Percentiles rank a stretch among this genome's conserved stretches.
Evolutionary conservation across 2,329 filamentous ascomycete genomes (phyloP).

Genomic region (Diplodia corticola): DNA sequence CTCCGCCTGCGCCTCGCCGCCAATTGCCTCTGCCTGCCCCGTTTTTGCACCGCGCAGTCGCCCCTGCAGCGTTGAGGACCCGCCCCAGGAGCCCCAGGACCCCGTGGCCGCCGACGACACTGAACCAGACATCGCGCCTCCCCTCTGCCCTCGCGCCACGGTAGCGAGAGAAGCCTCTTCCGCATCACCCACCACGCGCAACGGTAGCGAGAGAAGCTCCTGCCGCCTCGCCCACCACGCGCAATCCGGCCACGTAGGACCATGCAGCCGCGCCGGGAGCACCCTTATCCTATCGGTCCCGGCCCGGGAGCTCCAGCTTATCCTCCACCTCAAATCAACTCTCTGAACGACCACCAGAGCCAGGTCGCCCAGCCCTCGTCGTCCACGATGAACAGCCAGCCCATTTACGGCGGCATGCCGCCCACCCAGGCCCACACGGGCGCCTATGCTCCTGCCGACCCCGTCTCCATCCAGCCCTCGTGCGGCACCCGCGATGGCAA

Average conservation of each 20-base stretch:
- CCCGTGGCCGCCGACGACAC: slow-evolving; percentile 10
- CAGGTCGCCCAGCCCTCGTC: slow-evolving; percentile 5
- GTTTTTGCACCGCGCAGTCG: neutral
- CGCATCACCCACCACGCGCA: neutral
- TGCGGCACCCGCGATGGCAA: slow-evolving; percentile 1
- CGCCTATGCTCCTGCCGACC: neutral
- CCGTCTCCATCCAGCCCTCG: neutral
- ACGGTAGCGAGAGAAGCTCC: slow-evolving; percentile 6
- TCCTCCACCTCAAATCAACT: slow-evolving; percentile 9
- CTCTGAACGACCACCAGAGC: slow-evolving; percentile 18
- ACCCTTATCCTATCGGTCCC: slow-evolving; percentile 19
- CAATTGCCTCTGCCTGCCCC: slow-evolving; percentile 2
- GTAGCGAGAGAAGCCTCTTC: neutral
- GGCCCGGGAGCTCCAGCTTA: slow-evolving; percentile 10
- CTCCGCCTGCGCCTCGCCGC: neutral
- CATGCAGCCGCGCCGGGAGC: slow-evolving; percentile 21
- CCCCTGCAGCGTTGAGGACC: neutral
- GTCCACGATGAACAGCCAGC: slow-evolving; percentile 16
- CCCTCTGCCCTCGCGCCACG: neutral
- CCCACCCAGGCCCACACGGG: neutral
- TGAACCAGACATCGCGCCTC: slow-evolving; percentile 1
- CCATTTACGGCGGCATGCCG: slow-evolving; percentile 14
- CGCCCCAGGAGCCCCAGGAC: neutral
- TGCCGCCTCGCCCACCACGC: slow-evolving; percentile 2
- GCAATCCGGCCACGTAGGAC: slow-evolving; percentile 9